Base-by-base conservation (phyloP, 495 filamentous ascomycete genomes). In the Emericellopsis terricola region DNA sequence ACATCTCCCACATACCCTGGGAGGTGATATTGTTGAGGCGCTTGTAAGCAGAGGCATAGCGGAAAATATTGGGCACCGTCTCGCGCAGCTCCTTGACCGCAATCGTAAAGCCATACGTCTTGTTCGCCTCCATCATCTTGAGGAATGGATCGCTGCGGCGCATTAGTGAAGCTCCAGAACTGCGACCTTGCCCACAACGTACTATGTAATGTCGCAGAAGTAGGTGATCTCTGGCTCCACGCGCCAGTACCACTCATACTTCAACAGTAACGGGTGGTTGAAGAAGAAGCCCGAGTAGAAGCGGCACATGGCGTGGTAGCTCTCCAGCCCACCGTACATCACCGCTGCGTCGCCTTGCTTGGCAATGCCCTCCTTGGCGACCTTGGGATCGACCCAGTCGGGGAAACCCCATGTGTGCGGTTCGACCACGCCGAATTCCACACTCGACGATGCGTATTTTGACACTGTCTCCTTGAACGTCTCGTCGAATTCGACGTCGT, bases 241-340 rank as follows among this genome's bases (percentile, higher is more conserved):
- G 30, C 89, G 83, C 89, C 89, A 99, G 62, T 99, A 99, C 89
- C 89, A 99, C 52, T 94, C 82, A 59, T 96, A 99, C 57, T 99
- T 93, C 47, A 77, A 65, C 24, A 99, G 70, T 15, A 96, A 73
- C 41, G 86, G 80, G 47, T 99, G 89, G 60, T 94, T 93, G 65
- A 92, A 99, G 62, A 99, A 99, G 57, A 85, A 83, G 26, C 86
- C 89, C 41, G 89, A 97, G 62, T 99, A 99, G 64, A 99, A 99
- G 36, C 91, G 68, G 56, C 83, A 92, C 83, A 92, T 92, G 59
- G 91, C 78, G 50, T 99, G 89, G 53, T 99, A 99, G 58, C 85
- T 94, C 48, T 94, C 91, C 73, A 99, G 86, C 15, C 89, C 89
- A 56, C 89, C 89, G 54, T 99, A 99, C 89, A 99, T 99, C 59